Conservation (phyloP, 495 filamentous ascomycete species). For the Staphylotrichum tortipilum region DNA sequence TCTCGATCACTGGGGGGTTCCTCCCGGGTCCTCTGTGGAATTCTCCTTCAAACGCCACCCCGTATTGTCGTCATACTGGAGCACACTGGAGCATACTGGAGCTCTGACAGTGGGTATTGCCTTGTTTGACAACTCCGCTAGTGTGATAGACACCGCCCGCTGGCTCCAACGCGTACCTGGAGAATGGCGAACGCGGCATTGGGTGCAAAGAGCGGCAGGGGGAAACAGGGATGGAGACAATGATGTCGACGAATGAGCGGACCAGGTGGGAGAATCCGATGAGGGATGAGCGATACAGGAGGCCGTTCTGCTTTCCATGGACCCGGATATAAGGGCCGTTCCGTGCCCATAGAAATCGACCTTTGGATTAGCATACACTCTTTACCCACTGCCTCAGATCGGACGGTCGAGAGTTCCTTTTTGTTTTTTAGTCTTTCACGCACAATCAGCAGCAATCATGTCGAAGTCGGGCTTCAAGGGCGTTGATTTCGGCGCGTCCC, state of each 20-base stretch:
- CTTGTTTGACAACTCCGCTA: not conserved
- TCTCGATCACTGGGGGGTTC: not conserved
- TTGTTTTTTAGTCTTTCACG: not conserved
- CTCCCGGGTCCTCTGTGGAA: conserved; percentile 1
- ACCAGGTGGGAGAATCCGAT: too few species aligned
- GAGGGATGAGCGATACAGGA: too few species aligned
- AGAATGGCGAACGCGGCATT: too few species aligned
- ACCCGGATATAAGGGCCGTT: not conserved
- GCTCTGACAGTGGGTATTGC: not conserved
- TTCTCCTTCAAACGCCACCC: conserved; percentile 2
- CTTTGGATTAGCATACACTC: not conserved
- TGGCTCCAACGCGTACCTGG: not conserved
- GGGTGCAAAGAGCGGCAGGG: too few species aligned
- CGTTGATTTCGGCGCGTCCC: conserved; percentile 39
- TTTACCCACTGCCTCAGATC: not conserved
- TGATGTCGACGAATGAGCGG: too few species aligned
- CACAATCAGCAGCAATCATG: conserved; percentile 32
- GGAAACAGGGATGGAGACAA: not conserved
- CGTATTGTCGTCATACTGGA: conserved; percentile 11
- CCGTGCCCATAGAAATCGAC: not conserved
- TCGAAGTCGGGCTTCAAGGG: conserved; percentile 48
- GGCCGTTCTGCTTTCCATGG: not conserved
- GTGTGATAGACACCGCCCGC: not conserved
- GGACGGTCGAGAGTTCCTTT: not conserved
- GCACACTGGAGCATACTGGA: too few species aligned